These are phyloP conservation scores for Straminergon stramineum DNA, from an alignment of 225 moss, liverwort and hornwort genomes.

Conservation along the genomic window DNA sequence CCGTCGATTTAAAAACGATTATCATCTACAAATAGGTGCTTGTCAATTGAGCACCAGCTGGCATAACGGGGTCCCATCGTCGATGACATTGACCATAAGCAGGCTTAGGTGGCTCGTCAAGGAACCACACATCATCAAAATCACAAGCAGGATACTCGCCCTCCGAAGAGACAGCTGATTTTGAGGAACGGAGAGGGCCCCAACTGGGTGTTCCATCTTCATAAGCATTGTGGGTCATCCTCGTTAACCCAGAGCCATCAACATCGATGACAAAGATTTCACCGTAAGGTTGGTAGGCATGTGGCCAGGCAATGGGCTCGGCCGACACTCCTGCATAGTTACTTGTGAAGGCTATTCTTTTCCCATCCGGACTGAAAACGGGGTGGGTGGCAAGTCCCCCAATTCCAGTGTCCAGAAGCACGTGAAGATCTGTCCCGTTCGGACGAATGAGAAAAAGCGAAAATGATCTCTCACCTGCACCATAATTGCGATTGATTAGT, in stretches of 20 bases:
- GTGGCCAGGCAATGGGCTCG: slow-evolving; percentile 61
- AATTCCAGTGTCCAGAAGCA: slow-evolving; percentile 35
- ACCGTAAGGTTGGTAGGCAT: slow-evolving; percentile 63
- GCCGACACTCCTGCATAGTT: slow-evolving; percentile 66
- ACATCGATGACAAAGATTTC: slow-evolving; percentile 53
- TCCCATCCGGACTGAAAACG: slow-evolving; percentile 63
- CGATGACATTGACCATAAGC: neutral
- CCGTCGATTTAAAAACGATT: neutral
- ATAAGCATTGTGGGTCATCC: slow-evolving; percentile 64
- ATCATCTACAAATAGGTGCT: neutral
- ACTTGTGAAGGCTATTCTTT: slow-evolving; percentile 46
- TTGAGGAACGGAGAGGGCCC: slow-evolving; percentile 25
- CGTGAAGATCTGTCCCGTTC: slow-evolving; percentile 63
- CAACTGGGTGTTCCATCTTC: slow-evolving; percentile 81
- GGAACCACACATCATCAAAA: slow-evolving; percentile 36
- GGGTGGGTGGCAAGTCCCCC: slow-evolving; percentile 47
- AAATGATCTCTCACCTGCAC: slow-evolving; percentile 26
- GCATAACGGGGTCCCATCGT: neutral
- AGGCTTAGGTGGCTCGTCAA: neutral
- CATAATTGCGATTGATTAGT: neutral
- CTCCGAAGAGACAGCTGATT: slow-evolving; percentile 2
- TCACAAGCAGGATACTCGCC: slow-evolving; percentile 18
- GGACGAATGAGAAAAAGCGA: slow-evolving; percentile 56
- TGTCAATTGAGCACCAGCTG: neutral
- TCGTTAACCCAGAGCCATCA: slow-evolving; percentile 56